These are phyloP conservation scores for Salvia hispanica DNA, from an alignment of 257 asterid genomes.

Conservation along the genomic window DNA sequence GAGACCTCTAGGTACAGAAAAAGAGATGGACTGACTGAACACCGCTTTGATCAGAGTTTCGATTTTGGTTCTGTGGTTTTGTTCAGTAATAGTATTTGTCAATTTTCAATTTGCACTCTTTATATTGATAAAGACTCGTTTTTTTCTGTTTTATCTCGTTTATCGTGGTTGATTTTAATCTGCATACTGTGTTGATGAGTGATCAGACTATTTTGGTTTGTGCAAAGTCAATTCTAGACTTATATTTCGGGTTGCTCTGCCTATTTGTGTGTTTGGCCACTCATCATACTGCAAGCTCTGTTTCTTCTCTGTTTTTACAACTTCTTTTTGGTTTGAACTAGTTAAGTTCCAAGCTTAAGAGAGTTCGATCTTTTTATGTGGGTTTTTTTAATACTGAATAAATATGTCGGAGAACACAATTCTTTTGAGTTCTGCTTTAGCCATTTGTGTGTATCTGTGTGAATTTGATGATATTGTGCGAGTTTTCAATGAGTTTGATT, in stretches of 20 bases:
- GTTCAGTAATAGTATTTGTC: conserved; percentile 12
- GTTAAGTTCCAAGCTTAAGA: background rate
- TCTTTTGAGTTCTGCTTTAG: background rate
- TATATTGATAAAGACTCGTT: conserved; percentile 7
- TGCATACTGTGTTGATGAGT: conserved; percentile 12
- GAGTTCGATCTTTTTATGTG: background rate
- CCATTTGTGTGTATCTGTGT: background rate
- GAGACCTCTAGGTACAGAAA: conserved; percentile 36
- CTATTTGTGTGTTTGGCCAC: conserved; percentile 1
- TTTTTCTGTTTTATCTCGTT: conserved; percentile 15
- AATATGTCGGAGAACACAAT: background rate
- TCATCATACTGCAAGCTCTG: conserved; percentile 11
- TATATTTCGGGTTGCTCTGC: background rate
- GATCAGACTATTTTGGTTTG: conserved; percentile 24
- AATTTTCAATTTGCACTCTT: conserved; percentile 1
- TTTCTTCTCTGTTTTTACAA: conserved; percentile 16
- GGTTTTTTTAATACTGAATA: background rate
- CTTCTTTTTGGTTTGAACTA: conserved; percentile 16
- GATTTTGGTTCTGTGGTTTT: background rate
- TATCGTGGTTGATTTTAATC: conserved; percentile 27
- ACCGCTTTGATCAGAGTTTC: conserved; percentile 25
- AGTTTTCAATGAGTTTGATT: background rate
- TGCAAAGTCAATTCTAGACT: conserved; percentile 24
- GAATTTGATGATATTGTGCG: conserved; percentile 24
- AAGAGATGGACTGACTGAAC: conserved; percentile 7